Conservation (phyloP, 1,139 yeast species). For the Debaryomycetaceae sp. region DNA sequence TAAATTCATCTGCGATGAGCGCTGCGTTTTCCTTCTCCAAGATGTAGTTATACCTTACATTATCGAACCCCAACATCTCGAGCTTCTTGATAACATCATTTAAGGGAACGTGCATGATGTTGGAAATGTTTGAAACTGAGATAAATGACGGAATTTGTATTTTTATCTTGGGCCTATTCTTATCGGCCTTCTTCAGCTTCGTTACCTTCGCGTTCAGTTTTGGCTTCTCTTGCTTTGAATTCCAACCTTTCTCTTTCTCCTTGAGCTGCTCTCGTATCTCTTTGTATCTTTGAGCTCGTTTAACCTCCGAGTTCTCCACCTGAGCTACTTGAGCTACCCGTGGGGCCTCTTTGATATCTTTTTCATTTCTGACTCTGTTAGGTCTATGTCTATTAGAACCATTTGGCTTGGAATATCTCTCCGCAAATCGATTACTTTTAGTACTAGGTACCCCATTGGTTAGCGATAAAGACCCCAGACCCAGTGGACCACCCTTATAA, state of each 20-base stretch:
- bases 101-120: slow-evolving; percentile 62
- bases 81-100: slow-evolving; percentile 57
- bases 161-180: slow-evolving; percentile 16
- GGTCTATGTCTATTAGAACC: slow-evolving; percentile 1
- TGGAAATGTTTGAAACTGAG: slow-evolving; percentile 73
- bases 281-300: slow-evolving; percentile 8
- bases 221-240: slow-evolving; percentile 2
- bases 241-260: slow-evolving; percentile 7
- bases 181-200: not conserved
- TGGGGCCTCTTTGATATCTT: not conserved
- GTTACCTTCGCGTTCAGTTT: not conserved
- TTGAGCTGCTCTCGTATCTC: slow-evolving; percentile 15
- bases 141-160: slow-evolving; percentile 69
- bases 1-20: slow-evolving; percentile 84
- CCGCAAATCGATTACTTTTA: slow-evolving; percentile 27
- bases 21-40: slow-evolving; percentile 83
- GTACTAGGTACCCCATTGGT: not conserved
- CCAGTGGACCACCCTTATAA: slow-evolving; percentile 15
- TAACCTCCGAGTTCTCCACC: slow-evolving; percentile 1
- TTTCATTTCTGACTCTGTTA: slow-evolving; percentile 1
- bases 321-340: not conserved
- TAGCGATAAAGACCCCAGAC: slow-evolving; percentile 3
- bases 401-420: slow-evolving; percentile 13
- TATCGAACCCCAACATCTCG: slow-evolving; percentile 70
- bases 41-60: slow-evolving; percentile 72